Percentiles rank a stretch among this genome's conserved stretches.
Conservation (phyloP, 192 early-diverging fungal species). For the Entophlyctis luteolus region DNA sequence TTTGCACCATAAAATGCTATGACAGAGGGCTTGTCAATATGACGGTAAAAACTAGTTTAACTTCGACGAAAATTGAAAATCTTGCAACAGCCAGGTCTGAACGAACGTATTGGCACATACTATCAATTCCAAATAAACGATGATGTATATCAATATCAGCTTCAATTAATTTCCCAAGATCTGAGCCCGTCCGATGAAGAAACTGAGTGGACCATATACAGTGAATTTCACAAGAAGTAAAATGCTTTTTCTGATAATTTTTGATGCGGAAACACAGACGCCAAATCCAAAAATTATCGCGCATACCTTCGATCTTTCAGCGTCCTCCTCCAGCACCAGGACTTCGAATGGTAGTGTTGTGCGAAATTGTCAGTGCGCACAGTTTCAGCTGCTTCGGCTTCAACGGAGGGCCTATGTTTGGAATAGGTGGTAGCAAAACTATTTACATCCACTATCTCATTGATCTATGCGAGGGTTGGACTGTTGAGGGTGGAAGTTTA, state of each 20-base stretch:
- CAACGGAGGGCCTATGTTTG: too few species aligned
- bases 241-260: too few species aligned
- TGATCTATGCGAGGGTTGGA: constrained; percentile 27
- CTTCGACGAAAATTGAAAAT: not conserved
- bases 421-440: too few species aligned
- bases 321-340: constrained; percentile 1
- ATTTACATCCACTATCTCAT: constrained; percentile 28
- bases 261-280: not conserved
- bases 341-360: constrained; percentile 12
- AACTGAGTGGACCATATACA: constrained; percentile 32
- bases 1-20: constrained; percentile 41
- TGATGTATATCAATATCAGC: constrained; percentile 31
- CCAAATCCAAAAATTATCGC: not conserved
- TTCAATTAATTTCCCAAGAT: constrained; percentile 23
- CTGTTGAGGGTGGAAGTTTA: constrained; percentile 10
- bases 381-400: too few species aligned
- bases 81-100: constrained; percentile 22
- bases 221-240: constrained; percentile 30
- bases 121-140: constrained; percentile 34
- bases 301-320: constrained; percentile 21
- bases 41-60: constrained; percentile 17
- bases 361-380: constrained; percentile 14
- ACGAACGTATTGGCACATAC: not conserved
- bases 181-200: constrained; percentile 26
- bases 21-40: constrained; percentile 35